Percentiles rank a stretch among this genome's conserved stretches.
Evolutionary conservation across 2,329 filamentous ascomycete genomes (phyloP).

Genomic region (Ascosphaera apis): DNA sequence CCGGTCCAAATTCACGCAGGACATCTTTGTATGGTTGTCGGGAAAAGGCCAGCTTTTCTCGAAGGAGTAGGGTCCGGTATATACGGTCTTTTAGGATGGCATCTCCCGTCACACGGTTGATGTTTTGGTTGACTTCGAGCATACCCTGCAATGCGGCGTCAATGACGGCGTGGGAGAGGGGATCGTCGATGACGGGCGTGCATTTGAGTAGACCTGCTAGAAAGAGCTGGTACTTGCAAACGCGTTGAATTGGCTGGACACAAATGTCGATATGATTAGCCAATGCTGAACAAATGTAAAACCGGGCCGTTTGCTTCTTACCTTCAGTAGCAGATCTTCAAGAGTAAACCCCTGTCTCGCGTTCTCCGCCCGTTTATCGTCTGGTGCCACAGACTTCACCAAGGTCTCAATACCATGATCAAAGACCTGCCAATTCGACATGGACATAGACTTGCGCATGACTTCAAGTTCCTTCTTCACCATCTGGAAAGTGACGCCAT

Average conservation of each 20-base stretch:
- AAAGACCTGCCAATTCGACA: constrained; percentile 54
- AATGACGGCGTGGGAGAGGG: constrained; percentile 57
- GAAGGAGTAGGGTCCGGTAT: constrained; percentile 64
- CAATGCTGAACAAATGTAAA: constrained; percentile 3
- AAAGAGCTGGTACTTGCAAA: constrained; percentile 76
- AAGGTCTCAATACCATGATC: constrained; percentile 71
- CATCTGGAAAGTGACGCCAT: constrained; percentile 69
- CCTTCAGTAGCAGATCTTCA: constrained; percentile 77
- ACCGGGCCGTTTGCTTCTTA: constrained; percentile 13
- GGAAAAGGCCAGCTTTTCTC: constrained; percentile 56
- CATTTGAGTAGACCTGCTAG: constrained; percentile 64
- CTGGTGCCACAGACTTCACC: constrained; percentile 48
- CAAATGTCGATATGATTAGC: constrained; percentile 1
- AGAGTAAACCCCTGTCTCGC: constrained; percentile 59
- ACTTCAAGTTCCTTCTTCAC: constrained; percentile 57
- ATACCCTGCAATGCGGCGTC: constrained; percentile 49
- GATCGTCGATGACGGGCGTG: constrained; percentile 68
- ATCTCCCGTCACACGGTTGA: constrained; percentile 69
- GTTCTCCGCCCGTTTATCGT: constrained; percentile 38
- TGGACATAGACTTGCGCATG: constrained; percentile 40
- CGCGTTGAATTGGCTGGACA: constrained; percentile 61
- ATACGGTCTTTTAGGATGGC: constrained; percentile 44
- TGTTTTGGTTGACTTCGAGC: constrained; percentile 50
- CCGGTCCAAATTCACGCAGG: constrained; percentile 60
- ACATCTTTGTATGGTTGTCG: constrained; percentile 35